phyloP scores from a whole-genome alignment of 768 basidiomycete genomes.

The Boletus rubescentipes region DNA sequence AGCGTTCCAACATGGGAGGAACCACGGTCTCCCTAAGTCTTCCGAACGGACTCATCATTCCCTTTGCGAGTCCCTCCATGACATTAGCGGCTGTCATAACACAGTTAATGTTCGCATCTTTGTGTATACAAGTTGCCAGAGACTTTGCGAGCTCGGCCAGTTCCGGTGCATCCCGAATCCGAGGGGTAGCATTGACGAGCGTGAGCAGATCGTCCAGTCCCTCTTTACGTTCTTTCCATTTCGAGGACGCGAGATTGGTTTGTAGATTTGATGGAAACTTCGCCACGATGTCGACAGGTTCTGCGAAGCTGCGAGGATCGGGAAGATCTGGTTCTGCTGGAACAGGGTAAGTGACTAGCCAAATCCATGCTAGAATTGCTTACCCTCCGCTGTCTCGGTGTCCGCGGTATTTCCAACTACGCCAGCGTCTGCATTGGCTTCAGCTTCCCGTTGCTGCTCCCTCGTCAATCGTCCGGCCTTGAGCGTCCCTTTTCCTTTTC shows the following conservation, averaged over 20 bases:
- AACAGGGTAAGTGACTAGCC: constrained; percentile 9
- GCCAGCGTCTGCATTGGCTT: constrained; percentile 38
- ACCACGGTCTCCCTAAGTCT: constrained; percentile 72
- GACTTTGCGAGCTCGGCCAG: constrained; percentile 74
- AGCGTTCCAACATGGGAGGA: constrained; percentile 75
- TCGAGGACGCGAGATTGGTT: constrained; percentile 76
- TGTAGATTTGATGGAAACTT: constrained; percentile 78
- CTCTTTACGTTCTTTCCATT: constrained; percentile 98
- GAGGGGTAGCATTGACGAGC: constrained; percentile 64
- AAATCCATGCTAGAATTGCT: constrained; percentile 11
- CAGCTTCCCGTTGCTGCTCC: constrained; percentile 70
- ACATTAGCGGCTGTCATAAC: constrained; percentile 86
- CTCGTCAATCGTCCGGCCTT: constrained; percentile 81
- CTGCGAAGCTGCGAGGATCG: constrained; percentile 79
- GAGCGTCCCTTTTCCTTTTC: constrained; percentile 78
- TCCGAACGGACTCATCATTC: constrained; percentile 71
- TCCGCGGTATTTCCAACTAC: constrained; percentile 38
- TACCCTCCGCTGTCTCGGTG: constrained; percentile 55
- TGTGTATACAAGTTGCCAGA: constrained; percentile 76
- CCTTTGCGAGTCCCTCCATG: constrained; percentile 83
- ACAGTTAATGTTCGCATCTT: constrained; percentile 94
- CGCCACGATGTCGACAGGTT: constrained; percentile 74
- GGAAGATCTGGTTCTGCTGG: constrained; percentile 49
- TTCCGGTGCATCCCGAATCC: constrained; percentile 79
- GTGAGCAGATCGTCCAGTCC: constrained; percentile 80